Base-by-base conservation (phyloP, 768 basidiomycete species). In the Trichaptum fuscoviolaceum region DNA sequence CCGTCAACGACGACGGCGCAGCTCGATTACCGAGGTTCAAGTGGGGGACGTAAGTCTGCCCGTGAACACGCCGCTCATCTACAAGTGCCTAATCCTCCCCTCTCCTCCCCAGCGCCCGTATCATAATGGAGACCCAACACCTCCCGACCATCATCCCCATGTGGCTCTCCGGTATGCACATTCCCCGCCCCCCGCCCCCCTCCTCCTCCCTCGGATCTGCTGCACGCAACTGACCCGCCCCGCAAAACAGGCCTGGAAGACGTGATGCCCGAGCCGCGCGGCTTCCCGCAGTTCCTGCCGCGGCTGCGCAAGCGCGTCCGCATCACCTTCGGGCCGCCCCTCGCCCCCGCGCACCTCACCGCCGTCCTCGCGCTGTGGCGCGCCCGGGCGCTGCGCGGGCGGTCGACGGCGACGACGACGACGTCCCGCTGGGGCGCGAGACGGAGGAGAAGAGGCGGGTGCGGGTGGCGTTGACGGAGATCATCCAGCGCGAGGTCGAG, bases 101-200 rank as follows among this genome's bases (percentile, higher is more conserved):
- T 18, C 62, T 42, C 66, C 64, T 25, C 66, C 65, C 42, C 72
- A 96, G 94, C 27, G 93, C 92, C 52, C 85, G 95, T 26, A 90
- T 97, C 35, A 73, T 99, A 58, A 95, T 89, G 85, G 86, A 89
- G 65, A 78, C 82, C 9, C 74, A 80, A 17, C 71, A 79, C n/a
- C 83, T 86, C 58, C 96, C 96, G 1, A 75, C 87, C 24, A 86
- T 97, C 66, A 89, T 99, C 68, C 96, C 96, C 1, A 92, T 97
- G 84, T 99, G 94, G 94, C 80, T 98, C 15, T 89, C 91, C n/a
- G 89, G 90, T 84, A 63, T n/a, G 79, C 66, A 17, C 58, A 8
- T 18, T 9, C 35, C 9, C 17, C 57, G n/a, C 20, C 15, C 36
- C 20, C 26, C 35, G 25, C 6, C 23, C 23, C 58, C 64, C 35